Evolutionary conservation across 352 stramenopile genomes (phyloP), one percentile per base, ranked within the genome.

Genomic region (Pythium folliculosum): DNA sequence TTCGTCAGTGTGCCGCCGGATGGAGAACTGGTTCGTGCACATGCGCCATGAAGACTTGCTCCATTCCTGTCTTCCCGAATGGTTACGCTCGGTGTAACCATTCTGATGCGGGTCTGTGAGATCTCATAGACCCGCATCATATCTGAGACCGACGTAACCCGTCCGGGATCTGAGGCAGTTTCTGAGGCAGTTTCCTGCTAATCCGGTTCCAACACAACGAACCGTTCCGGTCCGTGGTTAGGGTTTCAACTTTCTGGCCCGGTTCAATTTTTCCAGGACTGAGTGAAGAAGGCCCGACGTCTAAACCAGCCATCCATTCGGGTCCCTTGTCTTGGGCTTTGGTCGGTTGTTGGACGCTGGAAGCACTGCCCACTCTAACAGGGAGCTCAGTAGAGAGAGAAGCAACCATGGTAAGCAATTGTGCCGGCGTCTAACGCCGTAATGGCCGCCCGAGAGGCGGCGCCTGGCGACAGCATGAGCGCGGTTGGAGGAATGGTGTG

Each of bases 401-500:
- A 92, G 84, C 83, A 79, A 90, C 79, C 81, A 92, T 92, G 84
- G 84, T 92, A 92, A 81, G 84, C 54, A 65, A 57, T 40, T 16
- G 38, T 19, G 54, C 60, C 5, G 35, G 35, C 35, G 35, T 40
- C 35, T 40, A 40, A 2, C 27, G 27, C 27, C 27, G 27, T 5
- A 5, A 32, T 6, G 27, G 27, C 27, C 27, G 27, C 27, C 3
- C 38, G 22, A 43, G 40, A 21, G n/a, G 60, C 50, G 35, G 22
- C 23, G 49, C 37, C 16, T n/a, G 47, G 14, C 30, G 45, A 57
- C n/a, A 40, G 35, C 35, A 40, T 9, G 47, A 32, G 4, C 3
- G 3, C 35, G 8, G 30, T 38, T 12, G 45, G 25, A 35, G 5
- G 13, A 21, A 27, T 37, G 25, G 27, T 54, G 22, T 17, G 55